Evolutionary conservation across 225 moss, liverwort and hornwort genomes (phyloP), one percentile per base, ranked within the genome.

Genomic region (Climacium dendroides): DNA sequence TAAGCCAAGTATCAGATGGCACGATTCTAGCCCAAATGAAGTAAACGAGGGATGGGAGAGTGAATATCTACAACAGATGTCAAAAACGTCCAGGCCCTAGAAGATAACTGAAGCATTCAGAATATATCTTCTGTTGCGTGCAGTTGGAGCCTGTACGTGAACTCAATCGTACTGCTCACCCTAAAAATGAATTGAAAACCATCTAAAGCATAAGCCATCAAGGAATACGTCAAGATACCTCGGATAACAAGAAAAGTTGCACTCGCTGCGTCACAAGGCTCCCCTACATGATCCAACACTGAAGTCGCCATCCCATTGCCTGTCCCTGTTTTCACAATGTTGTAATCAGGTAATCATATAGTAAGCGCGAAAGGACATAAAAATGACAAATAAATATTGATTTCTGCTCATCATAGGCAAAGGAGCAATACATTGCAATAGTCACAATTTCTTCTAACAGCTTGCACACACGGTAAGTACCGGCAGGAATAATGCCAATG

Each of bases 301-400:
- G 97, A 98, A 89, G 93, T 96, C 37, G 97, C 97, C 97, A 98
- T 96, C 66, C 97, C 97, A 91, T 98, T 98, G 54, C 96, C 95
- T 85, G 97, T 95, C 82, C 97, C 97, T 97, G 91, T 81, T 77
- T 84, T 45, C 70, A 65, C n/a, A 85, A 77, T 57, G 24, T n/a
- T 55, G 19, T 53, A 43, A 79, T 62, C 53, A 91, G 53, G 78
- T 53, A 74, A 39, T 29, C 32, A 79, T 45, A 26, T 37, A 73
- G 63, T 48, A 80, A 55, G 39, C 24, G 11, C 66, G 22, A 70
- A 86, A 41, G 24, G 53, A 50, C 77, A 34, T 55, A n/a, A 79
- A 75, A 66, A 50, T 60, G 52, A 82, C n/a, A n/a, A 66, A 26
- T 34, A 39, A 34, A 76, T 34, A 59, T 19, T 25, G 52, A 47